Percentiles rank a stretch among this genome's conserved stretches.
phyloP scores from a whole-genome alignment of 352 stramenopile genomes.

The Thalassiosira allenii region DNA sequence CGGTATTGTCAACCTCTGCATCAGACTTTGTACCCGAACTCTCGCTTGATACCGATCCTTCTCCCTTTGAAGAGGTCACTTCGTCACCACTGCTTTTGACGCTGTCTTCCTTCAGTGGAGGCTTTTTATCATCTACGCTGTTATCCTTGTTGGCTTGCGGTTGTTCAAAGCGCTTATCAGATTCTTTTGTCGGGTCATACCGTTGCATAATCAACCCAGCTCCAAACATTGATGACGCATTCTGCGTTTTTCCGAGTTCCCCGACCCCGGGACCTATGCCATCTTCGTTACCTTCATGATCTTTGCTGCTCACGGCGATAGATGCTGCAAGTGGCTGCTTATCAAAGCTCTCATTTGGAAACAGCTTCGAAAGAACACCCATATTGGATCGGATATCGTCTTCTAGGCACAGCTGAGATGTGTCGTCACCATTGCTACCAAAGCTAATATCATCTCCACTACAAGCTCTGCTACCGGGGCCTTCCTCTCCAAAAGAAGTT shows the following conservation, averaged over 20 bases:
- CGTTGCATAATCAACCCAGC: conserved; percentile 65
- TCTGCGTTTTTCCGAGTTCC: background rate
- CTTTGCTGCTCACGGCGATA: background rate
- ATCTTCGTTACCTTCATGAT: conserved; percentile 4
- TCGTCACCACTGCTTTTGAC: too few species aligned
- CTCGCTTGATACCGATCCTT: conserved; percentile 3
- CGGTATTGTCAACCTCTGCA: conserved; percentile 5
- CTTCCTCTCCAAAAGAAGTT: conserved; percentile 7
- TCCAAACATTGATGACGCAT: conserved; percentile 10
- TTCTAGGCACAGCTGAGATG: conserved; percentile 23
- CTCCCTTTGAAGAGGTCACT: background rate
- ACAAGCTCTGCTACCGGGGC: conserved; percentile 10
- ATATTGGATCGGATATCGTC: conserved; percentile 58
- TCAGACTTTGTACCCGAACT: conserved; percentile 7
- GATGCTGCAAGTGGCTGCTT: conserved; percentile 18
- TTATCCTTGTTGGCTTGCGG: background rate
- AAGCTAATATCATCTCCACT: conserved; percentile 31
- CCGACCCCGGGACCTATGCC: background rate
- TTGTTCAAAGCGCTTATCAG: conserved; percentile 61
- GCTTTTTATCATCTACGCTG: background rate
- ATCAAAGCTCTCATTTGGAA: conserved; percentile 47
- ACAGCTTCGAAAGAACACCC: conserved; percentile 41
- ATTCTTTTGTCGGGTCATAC: conserved; percentile 76
- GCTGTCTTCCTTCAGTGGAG: background rate
- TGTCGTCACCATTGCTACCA: conserved; percentile 29